These are phyloP conservation scores for Aspergillus nomiae DNA, from an alignment of 2,329 filamentous ascomycete genomes.

Conservation along the genomic window DNA sequence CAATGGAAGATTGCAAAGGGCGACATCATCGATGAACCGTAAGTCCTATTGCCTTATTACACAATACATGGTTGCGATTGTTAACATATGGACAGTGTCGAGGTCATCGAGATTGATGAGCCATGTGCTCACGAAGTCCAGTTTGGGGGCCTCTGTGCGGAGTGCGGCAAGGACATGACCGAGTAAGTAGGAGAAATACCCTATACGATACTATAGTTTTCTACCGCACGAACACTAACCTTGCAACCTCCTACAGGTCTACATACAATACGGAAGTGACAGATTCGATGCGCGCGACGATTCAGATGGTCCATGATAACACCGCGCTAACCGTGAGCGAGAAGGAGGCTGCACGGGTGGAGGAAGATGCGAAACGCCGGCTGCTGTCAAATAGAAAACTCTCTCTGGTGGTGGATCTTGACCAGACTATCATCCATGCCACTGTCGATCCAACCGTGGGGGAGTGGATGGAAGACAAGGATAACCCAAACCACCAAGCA, in stretches of 20 bases:
- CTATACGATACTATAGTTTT: slow-evolving; percentile 4
- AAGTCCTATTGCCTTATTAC: slow-evolving; percentile 23
- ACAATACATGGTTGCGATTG: background rate
- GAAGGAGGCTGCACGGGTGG: slow-evolving; percentile 75
- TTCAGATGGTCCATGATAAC: slow-evolving; percentile 94
- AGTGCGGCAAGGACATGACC: slow-evolving; percentile 96
- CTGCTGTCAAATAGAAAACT: slow-evolving; percentile 80
- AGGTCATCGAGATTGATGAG: slow-evolving; percentile 79
- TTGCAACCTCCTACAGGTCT: slow-evolving; percentile 43
- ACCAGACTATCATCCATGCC: slow-evolving; percentile 98
- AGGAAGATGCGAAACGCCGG: slow-evolving; percentile 82
- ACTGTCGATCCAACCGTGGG: slow-evolving; percentile 95
- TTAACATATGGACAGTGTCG: slow-evolving; percentile 45
- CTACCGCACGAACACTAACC: background rate
- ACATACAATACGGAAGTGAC: slow-evolving; percentile 79
- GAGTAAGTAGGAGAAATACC: slow-evolving; percentile 52
- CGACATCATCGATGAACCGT: slow-evolving; percentile 47
- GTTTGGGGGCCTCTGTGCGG: slow-evolving; percentile 84
- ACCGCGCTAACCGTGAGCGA: slow-evolving; percentile 82
- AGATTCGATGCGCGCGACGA: slow-evolving; percentile 82
- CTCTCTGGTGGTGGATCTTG: slow-evolving; percentile 91
- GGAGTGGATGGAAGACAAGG: slow-evolving; percentile 88
- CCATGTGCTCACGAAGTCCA: slow-evolving; percentile 89
- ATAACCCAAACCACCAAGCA: slow-evolving; percentile 87
- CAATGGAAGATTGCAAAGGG: slow-evolving; percentile 68